Evolutionary conservation across 768 basidiomycete genomes (phyloP).

Genomic region (Trametes gibbosa): DNA sequence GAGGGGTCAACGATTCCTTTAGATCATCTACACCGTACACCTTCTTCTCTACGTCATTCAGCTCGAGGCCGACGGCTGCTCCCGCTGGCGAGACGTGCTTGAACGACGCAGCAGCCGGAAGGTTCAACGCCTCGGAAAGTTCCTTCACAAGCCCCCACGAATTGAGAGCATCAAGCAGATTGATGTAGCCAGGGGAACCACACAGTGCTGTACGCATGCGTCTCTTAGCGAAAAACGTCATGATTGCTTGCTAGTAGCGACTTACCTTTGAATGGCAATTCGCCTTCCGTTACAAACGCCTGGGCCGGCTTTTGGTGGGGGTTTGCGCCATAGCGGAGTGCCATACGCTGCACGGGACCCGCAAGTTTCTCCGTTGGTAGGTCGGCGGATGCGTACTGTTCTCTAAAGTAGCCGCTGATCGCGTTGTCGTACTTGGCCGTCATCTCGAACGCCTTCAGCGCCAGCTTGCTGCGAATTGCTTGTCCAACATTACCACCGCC

Average conservation of each 20-base stretch:
- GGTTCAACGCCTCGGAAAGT: constrained; percentile 77
- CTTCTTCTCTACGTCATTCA: constrained; percentile 82
- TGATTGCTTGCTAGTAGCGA: not conserved
- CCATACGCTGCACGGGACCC: constrained; percentile 75
- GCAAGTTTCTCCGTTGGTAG: constrained; percentile 57
- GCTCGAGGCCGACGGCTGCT: constrained; percentile 84
- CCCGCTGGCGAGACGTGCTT: constrained; percentile 99
- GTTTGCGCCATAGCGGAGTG: constrained; percentile 93
- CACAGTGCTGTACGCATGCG: constrained; percentile 59
- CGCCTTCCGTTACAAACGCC: constrained; percentile 85
- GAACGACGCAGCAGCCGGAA: constrained; percentile 98
- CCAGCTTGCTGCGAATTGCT: constrained; percentile 70
- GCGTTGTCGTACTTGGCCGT: constrained; percentile 94
- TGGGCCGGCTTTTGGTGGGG: constrained; percentile 99
- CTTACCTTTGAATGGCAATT: constrained; percentile 90
- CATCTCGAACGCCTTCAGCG: constrained; percentile 96
- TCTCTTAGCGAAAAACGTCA: not conserved
- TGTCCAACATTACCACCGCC: constrained; percentile 75
- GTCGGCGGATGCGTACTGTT: constrained; percentile 89
- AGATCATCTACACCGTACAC: constrained; percentile 97
- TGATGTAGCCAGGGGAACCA: constrained; percentile 98
- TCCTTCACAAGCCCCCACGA: constrained; percentile 96
- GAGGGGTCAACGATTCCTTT: constrained; percentile 82
- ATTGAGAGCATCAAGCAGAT: constrained; percentile 95
- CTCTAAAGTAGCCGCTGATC: constrained; percentile 94